Percentiles rank a stretch among this genome's conserved stretches.
phyloP scores from a whole-genome alignment of 345 rosid species.

The Gossypium mustelinum region DNA sequence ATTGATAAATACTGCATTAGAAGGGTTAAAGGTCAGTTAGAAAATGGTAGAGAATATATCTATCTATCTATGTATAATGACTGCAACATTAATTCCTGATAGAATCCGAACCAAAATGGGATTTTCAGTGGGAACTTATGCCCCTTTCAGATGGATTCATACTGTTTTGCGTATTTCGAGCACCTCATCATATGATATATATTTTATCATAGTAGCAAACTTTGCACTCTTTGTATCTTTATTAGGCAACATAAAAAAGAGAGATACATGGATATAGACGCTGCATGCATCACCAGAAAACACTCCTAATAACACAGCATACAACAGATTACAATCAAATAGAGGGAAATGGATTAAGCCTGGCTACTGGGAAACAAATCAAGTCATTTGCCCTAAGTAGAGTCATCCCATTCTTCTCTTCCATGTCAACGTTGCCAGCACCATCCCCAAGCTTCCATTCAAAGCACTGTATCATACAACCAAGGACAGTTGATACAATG shows the following conservation, averaged over 20 bases:
- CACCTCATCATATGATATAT: not conserved
- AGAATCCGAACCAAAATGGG: no score
- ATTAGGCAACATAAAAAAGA: not conserved
- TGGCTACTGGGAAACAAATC: constrained; percentile 46
- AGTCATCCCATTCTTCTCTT: constrained; percentile 48
- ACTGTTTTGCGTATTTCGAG: not conserved
- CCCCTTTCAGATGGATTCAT: no score
- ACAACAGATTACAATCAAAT: not conserved
- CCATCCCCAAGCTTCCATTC: constrained; percentile 21
- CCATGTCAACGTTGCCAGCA: constrained; percentile 44
- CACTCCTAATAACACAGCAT: not conserved
- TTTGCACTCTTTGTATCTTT: not conserved
- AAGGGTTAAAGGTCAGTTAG: not conserved
- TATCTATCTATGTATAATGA: no score
- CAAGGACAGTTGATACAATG: constrained; percentile 25
- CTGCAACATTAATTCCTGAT: no score
- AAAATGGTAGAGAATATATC: not conserved
- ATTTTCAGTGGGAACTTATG: no score
- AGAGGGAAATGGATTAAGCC: constrained; percentile 29
- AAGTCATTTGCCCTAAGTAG: constrained; percentile 51
- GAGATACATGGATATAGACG: not conserved
- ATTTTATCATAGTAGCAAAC: not conserved
- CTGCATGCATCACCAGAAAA: not conserved
- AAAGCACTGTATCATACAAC: constrained; percentile 30
- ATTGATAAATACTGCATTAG: not conserved